A percentile compares a stretch with the other conserved stretches of the same genome.
Evolutionary conservation across 2,329 filamentous ascomycete genomes (phyloP).

Genomic region (Ophiostoma piceae): DNA sequence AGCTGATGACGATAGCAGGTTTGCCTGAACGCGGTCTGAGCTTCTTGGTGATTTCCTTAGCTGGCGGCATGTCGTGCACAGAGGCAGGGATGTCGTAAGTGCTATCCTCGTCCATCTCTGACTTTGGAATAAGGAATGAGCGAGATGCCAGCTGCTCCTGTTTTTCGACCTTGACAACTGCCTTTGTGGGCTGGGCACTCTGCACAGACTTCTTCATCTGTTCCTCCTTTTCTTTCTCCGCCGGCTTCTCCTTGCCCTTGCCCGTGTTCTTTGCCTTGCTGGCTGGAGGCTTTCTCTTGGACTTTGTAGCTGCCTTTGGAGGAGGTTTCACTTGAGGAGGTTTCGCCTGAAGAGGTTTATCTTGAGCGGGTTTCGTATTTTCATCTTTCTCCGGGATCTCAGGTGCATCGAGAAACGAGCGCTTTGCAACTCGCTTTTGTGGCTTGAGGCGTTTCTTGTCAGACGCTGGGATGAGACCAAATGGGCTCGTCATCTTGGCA

Average conservation of each 20-base stretch:
- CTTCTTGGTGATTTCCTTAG: constrained; percentile 15
- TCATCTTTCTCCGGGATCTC: neutral
- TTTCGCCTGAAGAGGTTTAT: neutral
- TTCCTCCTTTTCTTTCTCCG: neutral
- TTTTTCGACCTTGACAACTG: neutral
- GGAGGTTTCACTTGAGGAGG: neutral
- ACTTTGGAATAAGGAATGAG: neutral
- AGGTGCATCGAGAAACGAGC: constrained; percentile 22
- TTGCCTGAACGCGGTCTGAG: constrained; percentile 19
- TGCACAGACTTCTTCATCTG: neutral
- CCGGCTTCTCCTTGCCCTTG: constrained; percentile 12
- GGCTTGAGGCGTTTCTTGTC: constrained; percentile 15
- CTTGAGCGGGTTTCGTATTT: neutral
- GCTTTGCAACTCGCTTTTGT: constrained; percentile 23
- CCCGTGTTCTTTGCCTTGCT: neutral
- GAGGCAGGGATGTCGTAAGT: constrained; percentile 10
- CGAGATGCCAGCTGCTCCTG: neutral
- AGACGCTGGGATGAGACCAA: neutral
- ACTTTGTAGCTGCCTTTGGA: constrained; percentile 3
- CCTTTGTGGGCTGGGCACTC: neutral
- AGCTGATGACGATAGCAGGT: constrained; percentile 23
- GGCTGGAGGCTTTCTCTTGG: neutral
- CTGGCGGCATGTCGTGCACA: neutral
- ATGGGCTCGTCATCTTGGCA: constrained; percentile 16
- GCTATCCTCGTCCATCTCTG: neutral